These are phyloP conservation scores for Cunninghamia lanceolata DNA, from an alignment of 75 land plant genomes.

Conservation along the genomic window DNA sequence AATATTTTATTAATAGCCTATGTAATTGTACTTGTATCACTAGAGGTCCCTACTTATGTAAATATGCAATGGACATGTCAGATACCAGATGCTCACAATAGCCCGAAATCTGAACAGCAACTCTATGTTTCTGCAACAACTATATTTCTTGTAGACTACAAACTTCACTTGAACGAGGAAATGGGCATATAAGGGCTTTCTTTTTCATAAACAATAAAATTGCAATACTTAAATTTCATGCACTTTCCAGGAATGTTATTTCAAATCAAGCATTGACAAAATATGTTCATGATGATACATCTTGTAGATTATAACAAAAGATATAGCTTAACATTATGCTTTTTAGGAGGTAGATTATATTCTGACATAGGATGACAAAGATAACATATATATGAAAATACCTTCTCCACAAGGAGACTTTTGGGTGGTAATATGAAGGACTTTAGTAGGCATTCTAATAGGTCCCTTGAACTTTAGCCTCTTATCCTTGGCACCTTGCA, in stretches of 20 bases:
- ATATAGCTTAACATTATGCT: neutral
- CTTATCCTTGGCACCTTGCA: constrained; percentile 21
- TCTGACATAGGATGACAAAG: neutral
- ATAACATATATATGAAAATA: constrained; percentile 2
- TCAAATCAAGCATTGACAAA: neutral
- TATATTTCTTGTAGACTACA: neutral
- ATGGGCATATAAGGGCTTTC: neutral
- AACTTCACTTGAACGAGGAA: neutral
- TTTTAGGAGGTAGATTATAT: neutral
- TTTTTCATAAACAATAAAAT: neutral
- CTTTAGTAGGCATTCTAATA: no score
- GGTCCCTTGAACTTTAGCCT: constrained; percentile 10
- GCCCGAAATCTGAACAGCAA: neutral
- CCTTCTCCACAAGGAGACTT: constrained; percentile 72
- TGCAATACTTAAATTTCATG: neutral
- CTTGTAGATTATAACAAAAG: neutral
- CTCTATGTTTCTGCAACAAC: neutral
- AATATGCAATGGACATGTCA: neutral
- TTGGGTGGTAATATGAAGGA: constrained; percentile 27
- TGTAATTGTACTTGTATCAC: neutral
- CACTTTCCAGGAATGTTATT: neutral
- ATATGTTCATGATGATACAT: neutral
- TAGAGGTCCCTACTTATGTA: neutral
- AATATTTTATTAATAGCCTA: neutral
- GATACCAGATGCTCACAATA: neutral